Evolutionary conservation across 2,329 filamentous ascomycete genomes (phyloP), one percentile per base, ranked within the genome.

Genomic region (Pseudocercospora musae): DNA sequence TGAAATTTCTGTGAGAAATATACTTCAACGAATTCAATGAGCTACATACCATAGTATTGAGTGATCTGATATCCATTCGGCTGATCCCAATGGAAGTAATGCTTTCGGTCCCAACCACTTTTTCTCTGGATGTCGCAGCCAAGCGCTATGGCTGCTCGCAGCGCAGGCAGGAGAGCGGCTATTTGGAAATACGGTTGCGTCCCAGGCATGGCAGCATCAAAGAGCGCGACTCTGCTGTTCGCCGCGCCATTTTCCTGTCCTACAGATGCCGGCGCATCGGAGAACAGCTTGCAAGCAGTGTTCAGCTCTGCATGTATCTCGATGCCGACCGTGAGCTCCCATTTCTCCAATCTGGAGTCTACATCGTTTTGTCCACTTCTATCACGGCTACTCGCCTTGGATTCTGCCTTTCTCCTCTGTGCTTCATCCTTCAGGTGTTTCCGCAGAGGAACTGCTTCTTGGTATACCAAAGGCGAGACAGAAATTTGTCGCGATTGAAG

Each of bases 71-170:
- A 99, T 0, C 95, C 95, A 0, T 91, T 85, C 0, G 95, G 95
- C 77, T 99, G 95, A 76, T 99, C 95, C 85, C 95, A 96, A 81
- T 97, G 96, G 77, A 99, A 98, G 78, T 99, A 99, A 77, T 99
- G 95, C 76, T 99, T 99, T 66, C 95, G 85, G 77, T 99, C 95
- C 78, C 97, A 99, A 58, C 86, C 86, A 76, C 92, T 96, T 69
- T 85, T 83, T 1, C 78, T 81, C 73, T 96, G 89, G 57, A 98
- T 84, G 1, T 87, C 79, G 76, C 95, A 98, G 62, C 89, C 85
- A 49, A 99, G 81, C 0, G 92, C 91, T 55, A 97, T 79, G 0
- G 95, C 94, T 18, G 94, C 94, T 63, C 95, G 87, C 15, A 99
- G 74, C n/a, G 95, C 95, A 3, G 95, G 95, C 40, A 98, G 83